Percentiles rank a stretch among this genome's conserved stretches.
phyloP scores from a whole-genome alignment of 2,329 filamentous ascomycete species.

The Pseudocercospora eumusae region DNA sequence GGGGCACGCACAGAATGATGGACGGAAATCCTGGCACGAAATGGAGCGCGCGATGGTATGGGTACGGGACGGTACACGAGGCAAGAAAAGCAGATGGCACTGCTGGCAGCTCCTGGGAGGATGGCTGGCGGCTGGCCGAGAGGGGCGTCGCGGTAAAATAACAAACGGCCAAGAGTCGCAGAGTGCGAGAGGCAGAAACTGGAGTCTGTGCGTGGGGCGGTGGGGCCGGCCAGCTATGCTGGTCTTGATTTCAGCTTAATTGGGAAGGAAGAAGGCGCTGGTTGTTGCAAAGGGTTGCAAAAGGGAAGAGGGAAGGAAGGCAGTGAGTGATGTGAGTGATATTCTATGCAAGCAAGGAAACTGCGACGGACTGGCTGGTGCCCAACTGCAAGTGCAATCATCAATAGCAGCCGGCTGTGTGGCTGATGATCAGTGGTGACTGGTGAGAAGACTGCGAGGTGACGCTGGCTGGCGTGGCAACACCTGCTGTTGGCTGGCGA shows the following conservation, averaged over 20 bases:
- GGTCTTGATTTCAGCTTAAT: slow-evolving; percentile 18
- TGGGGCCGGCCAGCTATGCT: slow-evolving; percentile 23
- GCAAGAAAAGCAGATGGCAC: slow-evolving; percentile 2
- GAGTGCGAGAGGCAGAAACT: too few species aligned
- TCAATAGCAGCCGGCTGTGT: slow-evolving; percentile 1
- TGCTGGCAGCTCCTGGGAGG: slow-evolving; percentile 8
- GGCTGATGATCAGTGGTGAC: background rate
- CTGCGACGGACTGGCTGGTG: background rate
- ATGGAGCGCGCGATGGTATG: background rate
- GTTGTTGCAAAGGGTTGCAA: background rate
- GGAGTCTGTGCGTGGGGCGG: slow-evolving; percentile 12
- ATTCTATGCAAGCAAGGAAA: slow-evolving; percentile 13
- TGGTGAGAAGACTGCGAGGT: too few species aligned
- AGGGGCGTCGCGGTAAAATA: slow-evolving; percentile 13
- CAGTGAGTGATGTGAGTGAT: too few species aligned
- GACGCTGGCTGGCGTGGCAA: slow-evolving; percentile 12
- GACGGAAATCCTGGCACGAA: background rate
- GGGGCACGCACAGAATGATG: background rate
- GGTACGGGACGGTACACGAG: background rate
- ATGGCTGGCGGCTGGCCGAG: slow-evolving; percentile 10
- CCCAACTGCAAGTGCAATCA: background rate
- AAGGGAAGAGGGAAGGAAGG: slow-evolving; percentile 9
- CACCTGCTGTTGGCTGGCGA: slow-evolving; percentile 11
- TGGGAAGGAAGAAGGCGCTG: too few species aligned
- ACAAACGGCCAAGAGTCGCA: slow-evolving; percentile 22